phyloP scores from a whole-genome alignment of 805 yeast genomes.

The Starmerella sirachaensis region DNA sequence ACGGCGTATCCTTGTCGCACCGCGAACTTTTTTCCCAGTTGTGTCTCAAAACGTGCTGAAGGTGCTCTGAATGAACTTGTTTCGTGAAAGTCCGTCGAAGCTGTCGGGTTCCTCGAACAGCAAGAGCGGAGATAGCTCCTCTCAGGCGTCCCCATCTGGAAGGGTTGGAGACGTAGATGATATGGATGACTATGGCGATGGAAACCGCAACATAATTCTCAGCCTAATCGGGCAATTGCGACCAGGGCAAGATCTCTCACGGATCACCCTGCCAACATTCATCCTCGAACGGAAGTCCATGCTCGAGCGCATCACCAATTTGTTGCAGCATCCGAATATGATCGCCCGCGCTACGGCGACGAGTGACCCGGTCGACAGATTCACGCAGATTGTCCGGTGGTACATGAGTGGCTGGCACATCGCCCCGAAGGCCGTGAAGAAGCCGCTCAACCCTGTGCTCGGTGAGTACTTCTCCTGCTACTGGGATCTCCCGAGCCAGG shows the following conservation, averaged over 20 bases:
- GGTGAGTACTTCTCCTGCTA: constrained; percentile 86
- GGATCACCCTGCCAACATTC: constrained; percentile 90
- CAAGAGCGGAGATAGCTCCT: constrained; percentile 4
- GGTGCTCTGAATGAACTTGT: too few relatives aligned
- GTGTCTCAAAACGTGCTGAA: too few relatives aligned
- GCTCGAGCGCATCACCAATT: constrained; percentile 91
- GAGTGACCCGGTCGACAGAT: constrained; percentile 52
- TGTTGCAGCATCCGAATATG: constrained; percentile 61
- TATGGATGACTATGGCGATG: constrained; percentile 82
- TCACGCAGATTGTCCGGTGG: constrained; percentile 69
- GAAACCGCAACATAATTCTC: constrained; percentile 74
- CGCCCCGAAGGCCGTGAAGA: constrained; percentile 96
- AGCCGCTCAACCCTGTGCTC: constrained; percentile 87
- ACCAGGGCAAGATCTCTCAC: constrained; percentile 80
- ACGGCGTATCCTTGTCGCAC: too few relatives aligned
- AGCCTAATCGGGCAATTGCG: constrained; percentile 84
- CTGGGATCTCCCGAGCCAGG: constrained; percentile 72
- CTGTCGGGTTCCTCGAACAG: too few relatives aligned
- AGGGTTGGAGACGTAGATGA: constrained; percentile 33
- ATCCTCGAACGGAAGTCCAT: constrained; percentile 89
- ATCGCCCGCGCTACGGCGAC: constrained; percentile 54
- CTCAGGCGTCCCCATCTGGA: constrained; percentile 2
- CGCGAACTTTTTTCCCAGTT: too few relatives aligned
- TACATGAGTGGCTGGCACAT: constrained; percentile 95
- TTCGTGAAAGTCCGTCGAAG: too few relatives aligned